Base-by-base conservation (phyloP, 768 basidiomycete genomes). In the Pleurotus sapidus region DNA sequence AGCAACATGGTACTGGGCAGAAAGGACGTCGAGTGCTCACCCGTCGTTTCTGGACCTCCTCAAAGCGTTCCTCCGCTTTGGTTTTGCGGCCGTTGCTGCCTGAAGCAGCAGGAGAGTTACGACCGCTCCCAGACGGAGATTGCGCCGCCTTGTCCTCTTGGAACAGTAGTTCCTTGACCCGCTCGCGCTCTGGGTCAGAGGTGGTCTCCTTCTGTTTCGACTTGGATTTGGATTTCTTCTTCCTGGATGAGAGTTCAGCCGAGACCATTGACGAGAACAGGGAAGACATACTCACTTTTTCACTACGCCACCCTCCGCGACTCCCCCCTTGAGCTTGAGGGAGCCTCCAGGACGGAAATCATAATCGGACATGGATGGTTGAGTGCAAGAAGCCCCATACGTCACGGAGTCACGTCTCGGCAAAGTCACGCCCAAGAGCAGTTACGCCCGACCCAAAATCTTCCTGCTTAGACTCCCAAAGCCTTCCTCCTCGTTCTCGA, bases 311-410 rank as follows among this genome's bases (percentile, higher is more conserved):
- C 89, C 91, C 62, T 90, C 91, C 24, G 77, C 77, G 34, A 88
- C 87, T 37, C 82, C 85, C n/a, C 89, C 84, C 75, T 94, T 95
- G 67, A 95, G 81, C 72, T 93, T 95, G 69, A 95, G 88, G 63
- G 91, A 86, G 68, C 93, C 93, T 48, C 91, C 89, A 56, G 91
- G 87, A 69, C 86, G 86, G 72, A 89, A 78, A 74, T 89, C 84
- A 72, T 95, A 95, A 71, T 90, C 91, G 57, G 88, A 86, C 89
- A 93, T 93, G 73, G 62, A 57, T 57, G 67, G 58, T 56, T 46
- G 58, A 27, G 46, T 24, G 59, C 59, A 60, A 60, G 56, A 30
- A 55, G 58, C 20, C 20, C 58, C 53, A 17, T 27, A 40, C 43
- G 48, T 57, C 34, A 57, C 55, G 54, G 15, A 37, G 53, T 42